phyloP scores from a whole-genome alignment of 768 basidiomycete species.

The Lentinula aciculospora region DNA sequence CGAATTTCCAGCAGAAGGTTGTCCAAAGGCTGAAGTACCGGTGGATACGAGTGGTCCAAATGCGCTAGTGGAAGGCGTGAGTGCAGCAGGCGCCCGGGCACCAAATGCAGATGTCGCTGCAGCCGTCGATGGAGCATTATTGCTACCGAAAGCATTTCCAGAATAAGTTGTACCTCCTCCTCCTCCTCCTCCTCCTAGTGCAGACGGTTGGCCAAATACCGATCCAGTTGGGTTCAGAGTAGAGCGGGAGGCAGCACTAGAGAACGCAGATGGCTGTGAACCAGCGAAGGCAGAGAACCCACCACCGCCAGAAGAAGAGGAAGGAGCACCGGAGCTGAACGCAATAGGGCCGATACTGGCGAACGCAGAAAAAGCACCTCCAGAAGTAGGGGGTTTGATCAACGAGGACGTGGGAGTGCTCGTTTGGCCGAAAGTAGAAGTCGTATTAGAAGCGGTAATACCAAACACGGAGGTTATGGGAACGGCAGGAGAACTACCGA shows the following conservation, averaged over 20 bases:
- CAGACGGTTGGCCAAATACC: conserved; percentile 11
- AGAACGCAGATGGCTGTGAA: conserved; percentile 4
- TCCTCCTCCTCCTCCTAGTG: not conserved
- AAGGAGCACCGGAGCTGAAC: conserved; percentile 12
- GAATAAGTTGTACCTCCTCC: too few relatives aligned
- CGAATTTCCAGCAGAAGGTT: not conserved
- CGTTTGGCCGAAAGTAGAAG: conserved; percentile 10
- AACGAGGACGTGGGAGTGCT: not conserved
- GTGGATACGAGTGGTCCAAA: too few relatives aligned
- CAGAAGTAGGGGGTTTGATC: conserved; percentile 9
- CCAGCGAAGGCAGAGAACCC: conserved; percentile 26
- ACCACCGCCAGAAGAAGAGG: conserved; percentile 21
- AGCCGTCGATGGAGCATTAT: not conserved
- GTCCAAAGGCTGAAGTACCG: conserved; percentile 38
- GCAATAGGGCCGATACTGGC: not conserved
- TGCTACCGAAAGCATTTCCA: not conserved
- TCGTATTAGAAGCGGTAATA: conserved; percentile 3
- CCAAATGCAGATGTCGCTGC: conserved; percentile 5
- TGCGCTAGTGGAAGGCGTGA: conserved; percentile 3
- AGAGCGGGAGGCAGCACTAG: not conserved
- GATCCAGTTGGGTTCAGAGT: not conserved
- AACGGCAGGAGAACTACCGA: not conserved
- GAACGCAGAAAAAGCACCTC: not conserved
- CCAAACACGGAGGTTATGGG: conserved; percentile 1
- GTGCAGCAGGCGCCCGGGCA: conserved; percentile 1